phyloP scores from a whole-genome alignment of 2,329 filamentous ascomycete genomes.

The Ophiocordyceps camponoti-floridani region DNA sequence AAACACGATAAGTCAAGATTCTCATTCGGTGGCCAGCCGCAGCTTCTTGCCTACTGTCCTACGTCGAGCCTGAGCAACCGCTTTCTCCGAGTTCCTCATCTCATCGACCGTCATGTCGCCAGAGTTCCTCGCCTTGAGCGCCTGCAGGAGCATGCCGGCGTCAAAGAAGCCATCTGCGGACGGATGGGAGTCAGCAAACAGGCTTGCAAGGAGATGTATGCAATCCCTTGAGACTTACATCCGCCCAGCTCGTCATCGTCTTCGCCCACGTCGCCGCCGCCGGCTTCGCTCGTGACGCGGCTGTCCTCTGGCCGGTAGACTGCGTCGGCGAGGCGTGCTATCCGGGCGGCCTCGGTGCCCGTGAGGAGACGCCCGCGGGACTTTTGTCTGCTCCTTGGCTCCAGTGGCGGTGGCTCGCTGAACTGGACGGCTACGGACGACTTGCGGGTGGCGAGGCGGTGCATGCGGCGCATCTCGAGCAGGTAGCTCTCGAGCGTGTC shows the following conservation, averaged over 20 bases:
- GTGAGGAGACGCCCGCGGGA: conserved; percentile 57
- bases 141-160: conserved; percentile 82
- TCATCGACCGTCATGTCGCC: conserved; percentile 41
- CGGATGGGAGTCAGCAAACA: not conserved
- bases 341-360: conserved; percentile 27
- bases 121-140: conserved; percentile 61
- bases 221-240: conserved; percentile 44
- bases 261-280: no score
- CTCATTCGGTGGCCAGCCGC: conserved; percentile 16
- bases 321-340: conserved; percentile 25
- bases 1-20: no score
- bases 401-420: conserved; percentile 28
- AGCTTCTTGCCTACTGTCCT: conserved; percentile 61
- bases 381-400: conserved; percentile 37
- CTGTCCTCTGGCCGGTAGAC: conserved; percentile 52
- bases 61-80: conserved; percentile 37
- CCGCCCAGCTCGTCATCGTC: conserved; percentile 79
- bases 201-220: not conserved
- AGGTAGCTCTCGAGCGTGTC: conserved; percentile 83
- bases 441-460: conserved; percentile 46
- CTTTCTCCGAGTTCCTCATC: conserved; percentile 37
- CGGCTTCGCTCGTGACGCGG: conserved; percentile 55
- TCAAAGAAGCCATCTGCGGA: conserved; percentile 89
- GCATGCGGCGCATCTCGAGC: conserved; percentile 70
- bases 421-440: conserved; percentile 22